Base-by-base conservation (phyloP, 352 stramenopile genomes). In the Globisporangium carolinianum region DNA sequence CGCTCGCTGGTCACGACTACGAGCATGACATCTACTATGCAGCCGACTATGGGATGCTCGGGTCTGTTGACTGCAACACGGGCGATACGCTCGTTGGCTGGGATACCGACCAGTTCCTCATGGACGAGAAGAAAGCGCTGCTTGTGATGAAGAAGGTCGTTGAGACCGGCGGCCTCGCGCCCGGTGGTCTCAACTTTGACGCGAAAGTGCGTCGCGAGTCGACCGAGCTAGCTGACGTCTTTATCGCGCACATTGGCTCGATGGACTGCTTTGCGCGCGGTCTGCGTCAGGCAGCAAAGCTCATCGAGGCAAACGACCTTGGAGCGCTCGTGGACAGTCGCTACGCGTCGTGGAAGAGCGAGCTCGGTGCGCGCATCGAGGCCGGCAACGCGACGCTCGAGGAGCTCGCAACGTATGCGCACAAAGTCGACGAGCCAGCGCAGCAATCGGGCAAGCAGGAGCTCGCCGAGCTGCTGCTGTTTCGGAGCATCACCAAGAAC, bases 21-120 rank as follows among this genome's bases (percentile, higher is more conserved):
- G 82, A 91, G 57, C 83, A 95, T 63, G 87, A 96, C 60, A 87
- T 95, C 63, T 74, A 83, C 52, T 72, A 95, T 41, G 75, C 85
- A 6, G 70, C 67, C 24, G 70, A 84, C 57, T 85, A 81, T 61
- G 68, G 71, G 53, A 91, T 90, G 80, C 68, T 96, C 17, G 87
- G 87, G 35, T 87, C 70, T n/a, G 71, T 96, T 53, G 85, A 94
- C 73, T 89, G 79, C 62, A 96, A 95, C 69, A 91, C 82, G 24
- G 87, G 87, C 36, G 67, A 77, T 56, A 57, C 67, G 53, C 64
- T 77, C 38, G 55, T 75, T 24, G 69, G 67, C 47, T 75, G 69
- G 67, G 87, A 96, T 67, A 94, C 83, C 41, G 85, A 95, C 62
- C 73, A 93, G 60, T 95, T 95, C 72, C 74, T 85, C 18, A 87